Evolutionary conservation across 768 basidiomycete genomes (phyloP).

Genomic region (Candolleomyces efflorescens): DNA sequence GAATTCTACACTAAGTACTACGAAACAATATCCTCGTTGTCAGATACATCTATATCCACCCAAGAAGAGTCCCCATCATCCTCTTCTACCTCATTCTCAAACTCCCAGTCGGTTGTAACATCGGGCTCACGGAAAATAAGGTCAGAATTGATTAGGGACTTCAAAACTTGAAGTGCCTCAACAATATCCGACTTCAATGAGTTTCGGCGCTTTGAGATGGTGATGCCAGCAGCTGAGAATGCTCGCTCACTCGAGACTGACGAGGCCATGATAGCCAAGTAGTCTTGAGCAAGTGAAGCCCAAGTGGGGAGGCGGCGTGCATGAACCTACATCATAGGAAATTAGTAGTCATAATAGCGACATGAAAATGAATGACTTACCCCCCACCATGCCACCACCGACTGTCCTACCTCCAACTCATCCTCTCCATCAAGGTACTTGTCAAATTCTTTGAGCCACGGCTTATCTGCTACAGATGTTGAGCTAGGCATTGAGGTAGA

Average conservation of each 20-base stretch:
- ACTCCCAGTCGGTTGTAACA: not conserved
- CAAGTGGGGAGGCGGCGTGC: constrained; percentile 22
- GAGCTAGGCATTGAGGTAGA: not conserved
- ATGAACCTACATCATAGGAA: not conserved
- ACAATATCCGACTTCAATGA: constrained; percentile 28
- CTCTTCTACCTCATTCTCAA: constrained; percentile 1
- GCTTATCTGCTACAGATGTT: not conserved
- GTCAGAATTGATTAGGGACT: constrained; percentile 15
- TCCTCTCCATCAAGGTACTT: not conserved
- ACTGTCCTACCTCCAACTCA: not conserved
- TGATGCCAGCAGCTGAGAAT: constrained; percentile 38
- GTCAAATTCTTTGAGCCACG: not conserved
- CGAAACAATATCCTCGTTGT: not conserved
- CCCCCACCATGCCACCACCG: constrained; percentile 1
- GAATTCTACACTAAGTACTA: not conserved
- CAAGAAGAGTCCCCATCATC: not conserved
- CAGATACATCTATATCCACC: not conserved
- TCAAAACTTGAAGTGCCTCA: constrained; percentile 25
- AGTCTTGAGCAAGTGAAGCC: constrained; percentile 33
- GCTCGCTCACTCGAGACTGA: constrained; percentile 33
- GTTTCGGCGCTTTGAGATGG: constrained; percentile 29
- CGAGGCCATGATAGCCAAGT: constrained; percentile 34
- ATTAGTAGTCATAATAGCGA: not conserved
- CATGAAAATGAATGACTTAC: not conserved
- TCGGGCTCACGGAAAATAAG: constrained; percentile 19